phyloP scores from a whole-genome alignment of 768 basidiomycete genomes.

The Rhodosporidiobolus sp. region DNA sequence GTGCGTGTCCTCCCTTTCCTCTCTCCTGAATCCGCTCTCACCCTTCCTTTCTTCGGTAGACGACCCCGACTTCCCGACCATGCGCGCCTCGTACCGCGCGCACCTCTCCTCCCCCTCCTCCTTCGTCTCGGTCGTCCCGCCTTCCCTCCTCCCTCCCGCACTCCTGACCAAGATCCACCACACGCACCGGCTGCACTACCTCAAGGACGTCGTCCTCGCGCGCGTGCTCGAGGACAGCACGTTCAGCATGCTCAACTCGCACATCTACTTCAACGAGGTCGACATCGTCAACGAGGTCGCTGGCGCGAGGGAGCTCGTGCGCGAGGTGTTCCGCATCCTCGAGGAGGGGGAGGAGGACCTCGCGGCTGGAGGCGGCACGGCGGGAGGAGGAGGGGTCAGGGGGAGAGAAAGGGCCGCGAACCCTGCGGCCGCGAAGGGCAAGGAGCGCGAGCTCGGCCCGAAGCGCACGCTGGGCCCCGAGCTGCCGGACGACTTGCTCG shows the following conservation, averaged over 20 bases:
- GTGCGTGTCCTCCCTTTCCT: slow-evolving; percentile 54
- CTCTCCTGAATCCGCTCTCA: neutral
- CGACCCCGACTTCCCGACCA: slow-evolving; percentile 92
- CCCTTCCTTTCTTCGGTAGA: slow-evolving; percentile 55
- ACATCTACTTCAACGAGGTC: slow-evolving; percentile 98
- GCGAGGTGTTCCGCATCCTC: slow-evolving; percentile 71
- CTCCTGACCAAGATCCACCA: slow-evolving; percentile 91
- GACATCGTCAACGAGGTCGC: slow-evolving; percentile 92
- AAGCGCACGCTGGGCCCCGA: slow-evolving; percentile 45
- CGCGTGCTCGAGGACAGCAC: slow-evolving; percentile 92
- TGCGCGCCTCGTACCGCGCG: slow-evolving; percentile 95
- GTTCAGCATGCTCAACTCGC: slow-evolving; percentile 92
- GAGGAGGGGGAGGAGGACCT: slow-evolving; percentile 17
- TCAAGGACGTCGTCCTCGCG: slow-evolving; percentile 96
- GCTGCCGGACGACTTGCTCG: slow-evolving; percentile 6
- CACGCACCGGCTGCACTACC: slow-evolving; percentile 92
- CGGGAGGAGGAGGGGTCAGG: slow-evolving; percentile 45
- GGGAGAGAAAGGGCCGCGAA: neutral
- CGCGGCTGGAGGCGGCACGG: neutral
- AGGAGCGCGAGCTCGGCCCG: slow-evolving; percentile 36
- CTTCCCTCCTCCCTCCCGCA: slow-evolving; percentile 50
- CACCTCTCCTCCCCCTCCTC: slow-evolving; percentile 78
- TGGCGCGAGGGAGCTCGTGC: slow-evolving; percentile 68
- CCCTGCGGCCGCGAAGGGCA: slow-evolving; percentile 29
- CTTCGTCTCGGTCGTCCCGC: slow-evolving; percentile 77